Base-by-base conservation (phyloP, 2,329 filamentous ascomycete species). In the Colletotrichum limetticola region DNA sequence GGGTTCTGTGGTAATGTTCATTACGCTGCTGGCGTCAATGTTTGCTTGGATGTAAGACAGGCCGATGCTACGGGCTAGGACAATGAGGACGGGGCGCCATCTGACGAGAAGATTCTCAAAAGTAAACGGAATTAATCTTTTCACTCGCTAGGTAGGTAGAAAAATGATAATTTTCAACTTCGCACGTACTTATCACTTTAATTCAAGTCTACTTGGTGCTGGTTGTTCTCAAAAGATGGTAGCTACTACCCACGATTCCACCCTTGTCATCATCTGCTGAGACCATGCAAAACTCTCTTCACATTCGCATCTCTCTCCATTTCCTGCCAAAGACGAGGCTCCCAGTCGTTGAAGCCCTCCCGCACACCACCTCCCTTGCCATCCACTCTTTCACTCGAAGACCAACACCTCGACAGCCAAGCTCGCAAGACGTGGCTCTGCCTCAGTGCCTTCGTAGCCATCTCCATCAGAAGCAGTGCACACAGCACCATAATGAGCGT, bases 241-340 rank as follows among this genome's bases (percentile, higher is more conserved):
- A 42, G 14, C 16, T 16, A 16, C 14, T 42, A 16, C 37, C 37
- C 37, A 16, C 16, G 16, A 42, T 6, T 53, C n/a, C 32, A 35
- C 32, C 32, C 32, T 12, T 4, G 8, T 22, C 53, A 26, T 22
- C 2, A 16, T 11, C 30, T 30, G 7, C 11, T 19, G 11, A 32
- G 14, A n/a, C 16, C n/a, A n/a, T 58, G 5, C 16, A 58, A 16
- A 7, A 32, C 19, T 5, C 14, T 58, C 26, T 32, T 35, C 2
- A 32, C 16, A 32, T 16, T 12, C 16, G 85, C 82, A 64, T 90
- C 86, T 77, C 86, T 84, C 79, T 90, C 88, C 75, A 90, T 80
- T 77, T 90, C 87, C 78, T 90, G 89, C 89, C 89, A 91, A 7
- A 90, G 77, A 75, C 86, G 86, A 2, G 89, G 77, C 24, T 88